Evolutionary conservation across 2,329 filamentous ascomycete species (phyloP), one percentile per base, ranked within the genome.

Genomic region (Pseudocercospora musae): DNA sequence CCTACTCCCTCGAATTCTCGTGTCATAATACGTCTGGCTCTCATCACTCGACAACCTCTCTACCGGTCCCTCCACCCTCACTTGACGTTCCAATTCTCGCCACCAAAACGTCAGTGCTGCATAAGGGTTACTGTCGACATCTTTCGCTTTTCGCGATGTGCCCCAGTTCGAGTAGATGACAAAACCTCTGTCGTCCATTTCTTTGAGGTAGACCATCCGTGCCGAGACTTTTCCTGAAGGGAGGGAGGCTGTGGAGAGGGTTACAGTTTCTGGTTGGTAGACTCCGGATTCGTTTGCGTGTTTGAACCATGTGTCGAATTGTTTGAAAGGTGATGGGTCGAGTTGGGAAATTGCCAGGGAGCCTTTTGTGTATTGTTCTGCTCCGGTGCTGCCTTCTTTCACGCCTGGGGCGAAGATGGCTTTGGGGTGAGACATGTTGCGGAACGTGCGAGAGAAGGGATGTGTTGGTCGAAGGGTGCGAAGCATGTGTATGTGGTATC

Each of bases 161-260:
- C 87, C 92, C 80, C 93, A 94, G 77, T 99, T 99, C 73, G 87
- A 90, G 82, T 98, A 99, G 54, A 99, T 83, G 48, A 98, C 92
- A 78, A 96, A 99, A 15, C 93, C 92, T 20, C 76, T 78, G 4
- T 81, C 77, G 76, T 98, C 93, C 23, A 98, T 86, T 81, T 98
- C 95, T 79, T 99, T 99, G 68, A 99, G 84, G 78, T 98, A 99
- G 40, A 99, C 92, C 69, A 92, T 84, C 62, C 95, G 91, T 3
- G 91, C 88, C 52, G 87, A 92, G 20, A 98, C 90, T 52, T 90
- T 88, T 64, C 95, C 95, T 0, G 87, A 90, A 1, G 94, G 94
- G 4, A 98, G 84, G 23, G 84, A 81, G 0, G 93, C 92, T 0
- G 95, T 99, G 3, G 92, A 89, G 1, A 99, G 82, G 1, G 89